Evolutionary conservation across 2,329 filamentous ascomycete genomes (phyloP).

Genomic region (Coniochaeta pulveracea): DNA sequence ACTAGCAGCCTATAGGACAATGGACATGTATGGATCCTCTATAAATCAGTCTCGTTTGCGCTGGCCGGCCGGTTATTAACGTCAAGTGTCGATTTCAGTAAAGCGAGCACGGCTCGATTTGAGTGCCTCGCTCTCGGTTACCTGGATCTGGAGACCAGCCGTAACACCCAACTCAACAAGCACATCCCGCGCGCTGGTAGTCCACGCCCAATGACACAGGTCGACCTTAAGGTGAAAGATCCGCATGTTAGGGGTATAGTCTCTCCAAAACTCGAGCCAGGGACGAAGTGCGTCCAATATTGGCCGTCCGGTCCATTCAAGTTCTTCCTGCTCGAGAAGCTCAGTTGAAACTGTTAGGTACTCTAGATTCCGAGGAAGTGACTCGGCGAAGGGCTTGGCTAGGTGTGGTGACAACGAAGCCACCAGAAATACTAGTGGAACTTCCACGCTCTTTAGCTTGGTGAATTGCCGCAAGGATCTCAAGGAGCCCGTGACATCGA

Average conservation of each 20-base stretch:
- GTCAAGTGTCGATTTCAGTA: too few relatives aligned
- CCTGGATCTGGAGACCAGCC: conserved; percentile 2
- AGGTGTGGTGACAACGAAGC: neutral
- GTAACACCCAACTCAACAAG: neutral
- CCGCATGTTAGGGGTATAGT: neutral
- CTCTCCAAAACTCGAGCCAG: neutral
- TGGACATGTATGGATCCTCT: too few relatives aligned
- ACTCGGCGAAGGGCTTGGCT: neutral
- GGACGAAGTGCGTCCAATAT: neutral
- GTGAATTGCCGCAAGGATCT: neutral
- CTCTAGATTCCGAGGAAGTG: conserved; percentile 1
- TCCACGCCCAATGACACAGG: neutral
- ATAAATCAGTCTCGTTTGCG: too few relatives aligned
- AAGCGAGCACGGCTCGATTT: too few relatives aligned
- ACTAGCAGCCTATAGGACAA: too few relatives aligned
- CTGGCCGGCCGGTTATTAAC: too few relatives aligned
- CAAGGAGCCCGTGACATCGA: neutral
- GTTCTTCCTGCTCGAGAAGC: neutral
- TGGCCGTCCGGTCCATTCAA: neutral
- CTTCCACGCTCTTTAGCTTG: neutral
- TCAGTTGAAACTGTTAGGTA: neutral
- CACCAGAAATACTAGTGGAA: neutral
- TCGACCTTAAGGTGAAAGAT: neutral
- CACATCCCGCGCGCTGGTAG: neutral
- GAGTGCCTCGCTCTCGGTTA: too few relatives aligned